Conservation (phyloP, 2,329 filamentous ascomycete species). For the Keithomyces neogunnii region DNA sequence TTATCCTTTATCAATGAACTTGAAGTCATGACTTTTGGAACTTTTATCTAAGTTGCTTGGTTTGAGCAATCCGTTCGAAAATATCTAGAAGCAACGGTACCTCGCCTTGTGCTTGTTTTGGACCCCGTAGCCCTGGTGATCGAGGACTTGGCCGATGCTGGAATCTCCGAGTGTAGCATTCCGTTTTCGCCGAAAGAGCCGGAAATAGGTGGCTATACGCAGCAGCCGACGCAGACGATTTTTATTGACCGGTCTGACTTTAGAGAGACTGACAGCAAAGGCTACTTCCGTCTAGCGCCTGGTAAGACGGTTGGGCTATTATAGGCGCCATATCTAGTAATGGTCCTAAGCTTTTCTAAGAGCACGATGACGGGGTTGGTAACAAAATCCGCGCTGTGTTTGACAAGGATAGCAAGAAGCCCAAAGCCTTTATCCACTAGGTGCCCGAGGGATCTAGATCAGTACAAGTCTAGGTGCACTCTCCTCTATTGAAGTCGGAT, state of each 20-base stretch:
- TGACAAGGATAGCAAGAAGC: conserved; percentile 59
- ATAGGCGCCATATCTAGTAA: conserved; percentile 63
- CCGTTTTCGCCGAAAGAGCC: conserved; percentile 78
- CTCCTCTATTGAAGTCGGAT: conserved; percentile 72
- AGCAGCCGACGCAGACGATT: conserved; percentile 65
- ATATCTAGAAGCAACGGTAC: conserved; percentile 81
- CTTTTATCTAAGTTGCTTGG: conserved; percentile 67
- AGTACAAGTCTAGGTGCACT: conserved; percentile 67
- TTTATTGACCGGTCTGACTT: conserved; percentile 52
- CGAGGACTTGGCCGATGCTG: conserved; percentile 50
- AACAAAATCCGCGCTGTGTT: conserved; percentile 54
- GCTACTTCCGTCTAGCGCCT: conserved; percentile 74
- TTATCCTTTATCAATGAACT: conserved; percentile 85
- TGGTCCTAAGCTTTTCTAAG: conserved; percentile 59
- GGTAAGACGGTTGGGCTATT: conserved; percentile 69
- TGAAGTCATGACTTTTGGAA: conserved; percentile 75
- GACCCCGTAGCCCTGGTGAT: conserved; percentile 79
- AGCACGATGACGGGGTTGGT: conserved; percentile 53
- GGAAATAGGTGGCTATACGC: conserved; percentile 51
- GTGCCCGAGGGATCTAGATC: conserved; percentile 56
- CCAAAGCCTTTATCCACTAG: conserved; percentile 82
- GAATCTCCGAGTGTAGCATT: conserved; percentile 52
- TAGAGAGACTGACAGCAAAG: conserved; percentile 61
- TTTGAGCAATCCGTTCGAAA: conserved; percentile 79
- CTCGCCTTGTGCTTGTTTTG: conserved; percentile 80